Evolutionary conservation across 305 asterid species (phyloP).

Genomic region (Rubia balearica): DNA sequence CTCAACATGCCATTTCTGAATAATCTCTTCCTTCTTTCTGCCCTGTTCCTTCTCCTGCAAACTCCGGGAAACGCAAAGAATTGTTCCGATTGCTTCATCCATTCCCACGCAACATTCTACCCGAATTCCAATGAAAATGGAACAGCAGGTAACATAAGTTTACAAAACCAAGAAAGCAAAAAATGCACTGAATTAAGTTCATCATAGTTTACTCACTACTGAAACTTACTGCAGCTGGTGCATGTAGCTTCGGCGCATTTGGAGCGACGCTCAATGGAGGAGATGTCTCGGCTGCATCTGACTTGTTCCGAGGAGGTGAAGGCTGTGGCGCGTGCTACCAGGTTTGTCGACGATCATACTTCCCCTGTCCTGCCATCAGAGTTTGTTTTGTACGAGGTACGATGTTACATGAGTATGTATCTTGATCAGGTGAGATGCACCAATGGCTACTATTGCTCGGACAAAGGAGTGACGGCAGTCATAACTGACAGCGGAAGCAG

Average conservation of each 20-base stretch:
- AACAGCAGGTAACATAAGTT: slow-evolving; percentile 43
- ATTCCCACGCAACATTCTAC: slow-evolving; percentile 63
- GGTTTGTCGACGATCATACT: slow-evolving; percentile 20
- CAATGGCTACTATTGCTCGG: slow-evolving; percentile 49
- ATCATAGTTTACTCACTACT: background rate
- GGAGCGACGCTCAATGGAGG: slow-evolving; percentile 78
- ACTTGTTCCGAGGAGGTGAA: slow-evolving; percentile 58
- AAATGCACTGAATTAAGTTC: background rate
- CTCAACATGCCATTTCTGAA: slow-evolving; percentile 28
- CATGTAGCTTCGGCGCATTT: slow-evolving; percentile 62
- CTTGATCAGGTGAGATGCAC: slow-evolving; percentile 65
- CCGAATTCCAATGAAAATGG: slow-evolving; percentile 69
- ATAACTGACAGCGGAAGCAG: slow-evolving; percentile 72
- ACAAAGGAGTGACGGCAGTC: slow-evolving; percentile 56
- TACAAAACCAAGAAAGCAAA: background rate
- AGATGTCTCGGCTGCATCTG: slow-evolving; percentile 72
- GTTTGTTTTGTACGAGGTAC: background rate
- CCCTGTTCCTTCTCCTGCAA: slow-evolving; percentile 32
- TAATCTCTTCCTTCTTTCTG: slow-evolving; percentile 20
- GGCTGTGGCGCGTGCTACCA: slow-evolving; percentile 87
- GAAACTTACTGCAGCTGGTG: slow-evolving; percentile 48
- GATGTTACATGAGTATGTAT: background rate
- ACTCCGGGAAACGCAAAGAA: slow-evolving; percentile 35
- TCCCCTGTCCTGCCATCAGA: background rate
- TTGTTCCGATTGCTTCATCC: slow-evolving; percentile 47